Conservation (phyloP, 805 yeast species). For the Aciculoconidium aculeatum region DNA sequence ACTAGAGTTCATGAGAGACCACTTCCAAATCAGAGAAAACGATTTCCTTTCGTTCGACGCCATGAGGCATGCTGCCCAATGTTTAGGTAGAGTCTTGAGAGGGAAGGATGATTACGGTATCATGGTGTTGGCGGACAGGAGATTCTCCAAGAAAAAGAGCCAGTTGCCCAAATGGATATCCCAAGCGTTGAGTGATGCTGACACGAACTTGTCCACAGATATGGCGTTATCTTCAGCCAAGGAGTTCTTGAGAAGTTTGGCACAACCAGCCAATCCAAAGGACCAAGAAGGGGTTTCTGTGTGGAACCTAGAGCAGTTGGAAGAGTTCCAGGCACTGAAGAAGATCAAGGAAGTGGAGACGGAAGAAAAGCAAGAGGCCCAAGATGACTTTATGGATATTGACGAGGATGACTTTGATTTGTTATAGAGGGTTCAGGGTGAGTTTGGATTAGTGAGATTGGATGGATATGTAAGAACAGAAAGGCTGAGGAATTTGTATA, state of each 20-base stretch:
- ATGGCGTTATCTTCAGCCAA: conserved; percentile 96
- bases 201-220: conserved; percentile 87
- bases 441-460: too few species aligned
- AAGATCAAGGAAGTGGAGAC: conserved; percentile 18
- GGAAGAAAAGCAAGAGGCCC: conserved; percentile 18
- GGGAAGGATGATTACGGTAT: conserved; percentile 99
- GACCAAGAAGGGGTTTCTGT: conserved; percentile 94
- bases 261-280: conserved; percentile 84
- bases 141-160: conserved; percentile 78
- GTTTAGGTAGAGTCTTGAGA: conserved; percentile 92
- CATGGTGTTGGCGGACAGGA: conserved; percentile 94
- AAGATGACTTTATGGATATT: conserved; percentile 40
- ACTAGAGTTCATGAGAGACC: conserved; percentile 86
- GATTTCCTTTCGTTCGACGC: conserved; percentile 97
- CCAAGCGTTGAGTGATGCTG: conserved; percentile 88
- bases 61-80: conserved; percentile 99
- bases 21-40: conserved; percentile 86
- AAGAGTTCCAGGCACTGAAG: conserved; percentile 52
- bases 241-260: conserved; percentile 85
- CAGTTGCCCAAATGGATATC: conserved; percentile 97
- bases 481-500: too few species aligned
- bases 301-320: conserved; percentile 74
- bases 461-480: too few species aligned
- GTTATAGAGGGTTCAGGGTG: conserved; percentile 12
- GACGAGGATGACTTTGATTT: conserved; percentile 42